Base-by-base conservation (phyloP, 2,329 filamentous ascomycete species). In the Arthrobotrys conoides region DNA sequence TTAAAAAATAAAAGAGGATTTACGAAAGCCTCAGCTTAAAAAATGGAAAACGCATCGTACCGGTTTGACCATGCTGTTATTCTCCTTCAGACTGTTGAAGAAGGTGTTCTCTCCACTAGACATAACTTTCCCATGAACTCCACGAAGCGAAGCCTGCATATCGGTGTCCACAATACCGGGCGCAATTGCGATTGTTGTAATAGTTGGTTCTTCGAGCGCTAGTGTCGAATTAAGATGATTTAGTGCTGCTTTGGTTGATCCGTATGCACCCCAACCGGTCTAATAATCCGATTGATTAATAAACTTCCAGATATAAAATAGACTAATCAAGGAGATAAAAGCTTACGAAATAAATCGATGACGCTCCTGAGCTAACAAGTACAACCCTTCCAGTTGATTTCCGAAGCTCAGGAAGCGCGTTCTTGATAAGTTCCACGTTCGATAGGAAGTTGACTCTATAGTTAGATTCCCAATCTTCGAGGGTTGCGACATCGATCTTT, bases 371-470 rank as follows among this genome's bases (percentile, higher is more conserved):
- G 0, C 92, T 96, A 5, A 91, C 89, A 82, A 96, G 90, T 9
- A 97, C 85, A 44, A 97, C 90, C 75, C 88, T 89, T 5, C 94
- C 94, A 36, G 90, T 87, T 1, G 88, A 87, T 77, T 89, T 86
- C 27, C 93, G 90, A 46, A 97, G 87, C 65, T 90, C 87, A 0
- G 90, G 89, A n/a, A 97, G 87, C 1, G 90, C 89, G 20, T 91
- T 89, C 85, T 93, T 90, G 86, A 96, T 93, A 84, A 97, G 86
- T 30, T 90, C 90, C 51, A 97, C 86, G 30, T 90, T 90, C 80
- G 93, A 95, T 83, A 97, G 94, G 81, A 97, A 90, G 84, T 98
- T 98, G 79, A 93, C 87, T 81, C 96, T 91, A 84, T 93, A 97
- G 9, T 88, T 87, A 1, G 86, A 84, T 82, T 90, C 91, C 92